Base-by-base conservation (phyloP, 345 rosid genomes). In the Hypericum androsaemum region DNA sequence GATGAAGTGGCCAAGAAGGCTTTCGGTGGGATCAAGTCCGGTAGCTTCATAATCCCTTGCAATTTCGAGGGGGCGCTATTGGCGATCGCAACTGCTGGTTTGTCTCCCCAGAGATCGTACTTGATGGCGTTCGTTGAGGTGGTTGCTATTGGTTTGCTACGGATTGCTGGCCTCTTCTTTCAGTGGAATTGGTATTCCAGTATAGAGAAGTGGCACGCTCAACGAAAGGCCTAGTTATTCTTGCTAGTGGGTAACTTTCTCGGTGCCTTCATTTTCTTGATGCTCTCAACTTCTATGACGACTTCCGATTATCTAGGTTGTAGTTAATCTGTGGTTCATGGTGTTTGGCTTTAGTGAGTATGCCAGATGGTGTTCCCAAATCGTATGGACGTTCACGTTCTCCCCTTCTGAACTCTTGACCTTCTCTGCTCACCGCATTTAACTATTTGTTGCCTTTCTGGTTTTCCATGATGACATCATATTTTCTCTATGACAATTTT, bases 121-220 rank as follows among this genome's bases (percentile, higher is more conserved):
- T 39, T 69, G 71, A 74, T 80, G 75, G 98, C 96, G 46, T 84
- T 79, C 61, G 41, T 80, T 50, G 96, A 90, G 77, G 89, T 90
- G 17, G 63, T 66, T 43, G 52, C 73, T 7, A 76, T 65, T 47
- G 76, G 89, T 59, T 13, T 79, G 8, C 12, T 72, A 37, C 83
- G 89, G 28, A 32, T 84, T 15, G 59, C 14, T 13, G 87, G 76
- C 41, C 71, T 87, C 32, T 73, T 58, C 54, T 82, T 80, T 54
- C 86, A 73, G 42, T 84, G 98, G 96, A 84, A 70, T 61, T 82
- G 87, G 92, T 90, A 87, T 39, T 57, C 70, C 28, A 72, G 69
- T 37, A 87, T 84, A 37, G 79, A 76, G 44, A 68, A 63, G 64
- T 81, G 78, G 83, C 67, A 67, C 42, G 53, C 55, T 10, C 58